Evolutionary conservation across 192 early-diverging fungal genomes (phyloP), one percentile per base, ranked within the genome.

Genomic region (Gaertneriomyces sp.): DNA sequence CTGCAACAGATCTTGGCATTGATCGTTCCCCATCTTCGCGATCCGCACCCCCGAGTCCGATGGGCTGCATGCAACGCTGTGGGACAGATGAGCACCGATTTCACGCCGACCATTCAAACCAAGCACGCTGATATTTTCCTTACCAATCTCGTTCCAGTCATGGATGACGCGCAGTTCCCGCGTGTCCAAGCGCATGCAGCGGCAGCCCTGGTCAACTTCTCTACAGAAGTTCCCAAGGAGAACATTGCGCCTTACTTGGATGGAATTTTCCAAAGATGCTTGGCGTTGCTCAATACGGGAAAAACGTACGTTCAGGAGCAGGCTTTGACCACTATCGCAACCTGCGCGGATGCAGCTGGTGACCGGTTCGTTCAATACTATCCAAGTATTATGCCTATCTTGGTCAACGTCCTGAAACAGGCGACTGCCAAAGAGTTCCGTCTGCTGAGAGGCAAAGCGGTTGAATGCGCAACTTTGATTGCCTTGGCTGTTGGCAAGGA

Each of bases 61-160:
- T 92, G 95, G 76, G 95, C 98, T 50, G 90, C 91, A 46, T 96
- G 94, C 78, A 96, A 96, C 76, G 89, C 92, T 61, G 76, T 98
- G 16, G 98, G 98, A 11, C 98, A 99, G 77, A 92, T 99, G 90
- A 89, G 90, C 53, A 97, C 92, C 0, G 98, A 99, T 78, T 99
- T 98, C 76, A 86, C 93, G 16, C 77, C 76, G 7, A 72, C 65
- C 5, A 60, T 75, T 50, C 76, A 79, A 41, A 65, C 62, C 40
- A 70, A 71, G 25, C 75, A 63, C 49, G 64, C 74, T 41, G 75
- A 71, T 19, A 19, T 66, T 6, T 70, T 76, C 52, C 79, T 98
- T 42, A 76, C 83, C 33, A 78, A 83, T 55, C 81, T 99, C 45
- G 87, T 99, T 39, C 89, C 93, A 2, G 81, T 90, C 53, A 92